Conservation (phyloP, 2,329 filamentous ascomycete genomes). For the Exophiala bonariae region DNA sequence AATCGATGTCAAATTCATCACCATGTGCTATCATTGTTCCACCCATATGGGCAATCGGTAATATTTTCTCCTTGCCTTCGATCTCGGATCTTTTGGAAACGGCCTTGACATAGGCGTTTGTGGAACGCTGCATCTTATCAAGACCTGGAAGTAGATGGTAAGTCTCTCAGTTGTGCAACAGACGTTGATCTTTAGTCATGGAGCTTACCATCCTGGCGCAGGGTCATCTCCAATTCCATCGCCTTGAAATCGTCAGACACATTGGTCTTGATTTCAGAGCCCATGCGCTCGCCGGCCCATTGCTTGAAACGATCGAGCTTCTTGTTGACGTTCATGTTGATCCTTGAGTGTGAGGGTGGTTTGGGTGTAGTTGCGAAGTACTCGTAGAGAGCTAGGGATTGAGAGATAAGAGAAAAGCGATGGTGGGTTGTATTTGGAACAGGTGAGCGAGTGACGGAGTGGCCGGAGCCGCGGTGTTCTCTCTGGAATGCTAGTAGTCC, state of each 20-base stretch:
- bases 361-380: not conserved
- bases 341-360: constrained; percentile 1
- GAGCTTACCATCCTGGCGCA: constrained; percentile 75
- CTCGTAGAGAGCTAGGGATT: not conserved
- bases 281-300: constrained; percentile 98
- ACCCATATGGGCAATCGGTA: constrained; percentile 77
- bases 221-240: constrained; percentile 84
- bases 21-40: constrained; percentile 84
- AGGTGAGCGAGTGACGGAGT: constrained; percentile 13
- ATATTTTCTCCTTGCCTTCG: constrained; percentile 83
- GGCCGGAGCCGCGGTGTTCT: constrained; percentile 12
- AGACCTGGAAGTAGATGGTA: constrained; percentile 61
- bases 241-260: constrained; percentile 89
- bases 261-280: constrained; percentile 80
- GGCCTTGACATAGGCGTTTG: constrained; percentile 84
- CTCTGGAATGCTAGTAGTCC: constrained; percentile 24
- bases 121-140: constrained; percentile 84
- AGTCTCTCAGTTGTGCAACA: constrained; percentile 11
- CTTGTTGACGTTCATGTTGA: constrained; percentile 68
- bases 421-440: not conserved
- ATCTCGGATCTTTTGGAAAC: constrained; percentile 79
- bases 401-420: not conserved
- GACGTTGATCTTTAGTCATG: not conserved
- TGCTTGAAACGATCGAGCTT: constrained; percentile 95
- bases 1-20: constrained; percentile 88